Conservation (phyloP, 495 filamentous ascomycete genomes). For the Lichenothelia convexa region DNA sequence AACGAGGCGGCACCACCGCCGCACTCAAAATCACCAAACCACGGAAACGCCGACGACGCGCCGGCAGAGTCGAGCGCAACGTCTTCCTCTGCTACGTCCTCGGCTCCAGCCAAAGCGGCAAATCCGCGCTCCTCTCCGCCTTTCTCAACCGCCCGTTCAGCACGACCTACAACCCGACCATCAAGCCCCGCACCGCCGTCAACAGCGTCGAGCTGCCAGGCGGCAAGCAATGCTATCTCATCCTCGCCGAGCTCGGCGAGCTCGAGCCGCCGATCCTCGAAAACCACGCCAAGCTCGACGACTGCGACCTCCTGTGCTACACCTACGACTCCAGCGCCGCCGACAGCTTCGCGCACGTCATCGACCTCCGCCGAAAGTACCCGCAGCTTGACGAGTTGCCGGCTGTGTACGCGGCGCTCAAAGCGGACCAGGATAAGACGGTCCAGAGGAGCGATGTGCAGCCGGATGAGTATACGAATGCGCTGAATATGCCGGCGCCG, state of each 20-base stretch:
- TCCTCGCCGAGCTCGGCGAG: constrained; percentile 88
- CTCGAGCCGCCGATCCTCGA: constrained; percentile 84
- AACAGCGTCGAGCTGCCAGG: constrained; percentile 93
- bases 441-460: constrained; percentile 81
- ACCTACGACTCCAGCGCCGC: constrained; percentile 93
- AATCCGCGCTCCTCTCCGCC: constrained; percentile 73
- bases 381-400: constrained; percentile 75
- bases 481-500: constrained; percentile 64
- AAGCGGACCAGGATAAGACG: constrained; percentile 86
- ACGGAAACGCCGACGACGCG: constrained; percentile 61
- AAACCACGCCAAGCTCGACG: constrained; percentile 77
- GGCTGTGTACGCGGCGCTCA: constrained; percentile 76
- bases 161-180: constrained; percentile 78
- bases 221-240: constrained; percentile 92
- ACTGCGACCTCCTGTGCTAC: constrained; percentile 86
- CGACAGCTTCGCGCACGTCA: constrained; percentile 82
- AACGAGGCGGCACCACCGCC: constrained; percentile 47
- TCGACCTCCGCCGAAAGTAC: constrained; percentile 53
- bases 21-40: constrained; percentile 85
- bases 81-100: constrained; percentile 95
- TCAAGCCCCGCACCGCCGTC: constrained; percentile 79
- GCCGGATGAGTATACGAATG: constrained; percentile 76
- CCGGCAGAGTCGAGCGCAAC: constrained; percentile 75
- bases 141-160: constrained; percentile 81
- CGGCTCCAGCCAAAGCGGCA: constrained; percentile 65